Percentiles rank a stretch among this genome's conserved stretches.
Conservation (phyloP, 75 land plant genomes). For the Isoetes taiwanensis region DNA sequence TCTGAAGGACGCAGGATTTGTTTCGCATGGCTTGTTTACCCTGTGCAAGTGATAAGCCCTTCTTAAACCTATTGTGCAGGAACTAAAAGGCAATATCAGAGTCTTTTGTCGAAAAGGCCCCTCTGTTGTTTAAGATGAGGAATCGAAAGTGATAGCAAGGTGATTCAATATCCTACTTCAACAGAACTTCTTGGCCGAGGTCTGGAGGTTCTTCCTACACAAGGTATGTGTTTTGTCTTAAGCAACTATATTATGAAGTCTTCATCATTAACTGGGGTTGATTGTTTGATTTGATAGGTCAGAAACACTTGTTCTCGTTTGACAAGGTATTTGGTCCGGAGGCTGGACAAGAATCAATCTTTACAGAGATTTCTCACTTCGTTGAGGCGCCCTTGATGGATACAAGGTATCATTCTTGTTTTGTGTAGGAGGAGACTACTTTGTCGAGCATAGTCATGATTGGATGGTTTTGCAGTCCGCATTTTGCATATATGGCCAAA, state of each 20-base stretch:
- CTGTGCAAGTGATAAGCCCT: too few species aligned
- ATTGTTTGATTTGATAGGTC: constrained; percentile 28
- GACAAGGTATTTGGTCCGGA: constrained; percentile 79
- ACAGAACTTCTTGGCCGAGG: constrained; percentile 52
- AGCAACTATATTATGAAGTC: too few species aligned
- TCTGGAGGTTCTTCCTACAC: constrained; percentile 51
- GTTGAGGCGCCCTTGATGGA: constrained; percentile 95
- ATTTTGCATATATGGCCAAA: constrained; percentile 98
- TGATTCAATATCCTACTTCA: constrained; percentile 54
- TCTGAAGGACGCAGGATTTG: too few species aligned
- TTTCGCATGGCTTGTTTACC: too few species aligned
- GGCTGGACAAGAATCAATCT: constrained; percentile 59
- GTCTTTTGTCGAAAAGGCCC: constrained; percentile 91
- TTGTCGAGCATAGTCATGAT: too few species aligned
- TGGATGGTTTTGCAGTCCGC: constrained; percentile 73
- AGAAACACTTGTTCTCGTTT: constrained; percentile 59
- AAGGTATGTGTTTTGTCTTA: too few species aligned
- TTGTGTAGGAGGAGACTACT: too few species aligned
- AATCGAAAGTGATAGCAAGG: too few species aligned
- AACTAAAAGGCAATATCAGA: constrained; percentile 83
- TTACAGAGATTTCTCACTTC: constrained; percentile 84
- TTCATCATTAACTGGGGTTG: too few species aligned
- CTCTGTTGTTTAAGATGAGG: constrained; percentile 59
- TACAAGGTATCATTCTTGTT: constrained; percentile 92
- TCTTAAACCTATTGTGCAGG: constrained; percentile 51